Percentiles rank a stretch among this genome's conserved stretches.
Evolutionary conservation across 2,329 filamentous ascomycete genomes (phyloP).

Genomic region (Hansfordia pulvinata): DNA sequence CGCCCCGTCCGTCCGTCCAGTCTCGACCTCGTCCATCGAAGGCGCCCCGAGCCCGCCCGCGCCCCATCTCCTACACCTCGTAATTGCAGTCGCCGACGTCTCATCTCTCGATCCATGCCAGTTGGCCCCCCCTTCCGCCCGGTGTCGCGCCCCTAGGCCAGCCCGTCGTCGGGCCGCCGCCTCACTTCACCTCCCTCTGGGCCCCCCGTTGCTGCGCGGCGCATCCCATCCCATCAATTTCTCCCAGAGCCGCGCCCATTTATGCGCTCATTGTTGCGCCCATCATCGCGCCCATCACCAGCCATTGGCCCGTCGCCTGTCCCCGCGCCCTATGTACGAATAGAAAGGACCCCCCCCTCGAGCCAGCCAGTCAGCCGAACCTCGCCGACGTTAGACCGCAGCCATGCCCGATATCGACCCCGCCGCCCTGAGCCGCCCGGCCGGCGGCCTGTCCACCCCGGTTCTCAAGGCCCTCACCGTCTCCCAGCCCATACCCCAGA

Average conservation of each 20-base stretch:
- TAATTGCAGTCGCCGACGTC: constrained; percentile 10
- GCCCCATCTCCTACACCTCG: background rate
- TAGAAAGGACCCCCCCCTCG: constrained; percentile 3
- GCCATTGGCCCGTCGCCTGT: constrained; percentile 4
- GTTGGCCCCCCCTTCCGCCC: constrained; percentile 12
- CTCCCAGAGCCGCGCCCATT: background rate
- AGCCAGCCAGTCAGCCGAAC: constrained; percentile 7
- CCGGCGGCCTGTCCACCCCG: constrained; percentile 43
- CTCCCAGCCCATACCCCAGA: constrained; percentile 31
- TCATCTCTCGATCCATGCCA: constrained; percentile 11
- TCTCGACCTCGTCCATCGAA: too few species aligned
- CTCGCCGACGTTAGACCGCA: constrained; percentile 6
- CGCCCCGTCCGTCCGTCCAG: too few species aligned
- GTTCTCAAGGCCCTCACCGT: constrained; percentile 45
- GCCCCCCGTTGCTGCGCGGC: constrained; percentile 8
- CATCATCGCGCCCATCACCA: background rate
- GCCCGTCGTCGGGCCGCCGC: constrained; percentile 8
- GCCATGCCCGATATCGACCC: constrained; percentile 59
- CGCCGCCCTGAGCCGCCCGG: constrained; percentile 50
- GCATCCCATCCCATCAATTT: background rate
- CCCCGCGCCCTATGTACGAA: constrained; percentile 8
- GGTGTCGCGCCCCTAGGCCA: constrained; percentile 12
- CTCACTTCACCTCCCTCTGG: constrained; percentile 4
- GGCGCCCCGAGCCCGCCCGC: too few species aligned
- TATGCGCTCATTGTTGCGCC: background rate